Evolutionary conservation across 2,329 filamentous ascomycete genomes (phyloP).

Genomic region (Coniella lustricola): DNA sequence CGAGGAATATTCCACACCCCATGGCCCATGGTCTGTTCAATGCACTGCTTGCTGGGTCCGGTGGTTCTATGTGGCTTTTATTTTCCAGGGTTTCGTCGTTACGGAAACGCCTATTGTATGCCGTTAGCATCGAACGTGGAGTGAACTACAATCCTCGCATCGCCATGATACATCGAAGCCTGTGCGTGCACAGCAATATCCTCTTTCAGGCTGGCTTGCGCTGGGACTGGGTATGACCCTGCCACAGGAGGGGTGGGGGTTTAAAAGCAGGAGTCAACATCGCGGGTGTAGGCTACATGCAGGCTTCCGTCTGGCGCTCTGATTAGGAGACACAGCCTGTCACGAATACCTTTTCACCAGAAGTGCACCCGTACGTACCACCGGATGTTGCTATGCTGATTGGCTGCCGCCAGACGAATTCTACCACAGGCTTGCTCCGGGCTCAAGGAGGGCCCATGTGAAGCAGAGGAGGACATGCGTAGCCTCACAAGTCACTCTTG

Average conservation of each 20-base stretch:
- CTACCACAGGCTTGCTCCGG: neutral
- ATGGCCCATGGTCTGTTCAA: no score
- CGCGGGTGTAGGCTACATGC: constrained; percentile 1
- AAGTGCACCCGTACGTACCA: neutral
- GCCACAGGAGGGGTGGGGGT: neutral
- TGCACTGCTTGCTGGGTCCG: no score
- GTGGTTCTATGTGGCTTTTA: no score
- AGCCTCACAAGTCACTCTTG: neutral
- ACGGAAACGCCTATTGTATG: neutral
- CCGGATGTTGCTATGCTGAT: constrained; percentile 8
- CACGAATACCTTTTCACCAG: constrained; percentile 6
- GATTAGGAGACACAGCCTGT: constrained; percentile 1
- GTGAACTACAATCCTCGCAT: neutral
- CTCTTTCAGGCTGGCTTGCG: neutral
- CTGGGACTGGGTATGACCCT: constrained; percentile 1
- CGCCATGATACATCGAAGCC: neutral
- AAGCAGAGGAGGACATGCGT: neutral
- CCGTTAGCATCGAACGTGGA: neutral
- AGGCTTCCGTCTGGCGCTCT: constrained; percentile 6
- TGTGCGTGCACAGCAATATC: constrained; percentile 1
- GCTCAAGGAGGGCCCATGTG: neutral
- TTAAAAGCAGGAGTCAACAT: neutral
- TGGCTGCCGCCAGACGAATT: neutral
- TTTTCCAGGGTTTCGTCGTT: no score
- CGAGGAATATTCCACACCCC: no score